Conservation (phyloP, 495 filamentous ascomycete species). For the Aspergillus bertholletiae region DNA sequence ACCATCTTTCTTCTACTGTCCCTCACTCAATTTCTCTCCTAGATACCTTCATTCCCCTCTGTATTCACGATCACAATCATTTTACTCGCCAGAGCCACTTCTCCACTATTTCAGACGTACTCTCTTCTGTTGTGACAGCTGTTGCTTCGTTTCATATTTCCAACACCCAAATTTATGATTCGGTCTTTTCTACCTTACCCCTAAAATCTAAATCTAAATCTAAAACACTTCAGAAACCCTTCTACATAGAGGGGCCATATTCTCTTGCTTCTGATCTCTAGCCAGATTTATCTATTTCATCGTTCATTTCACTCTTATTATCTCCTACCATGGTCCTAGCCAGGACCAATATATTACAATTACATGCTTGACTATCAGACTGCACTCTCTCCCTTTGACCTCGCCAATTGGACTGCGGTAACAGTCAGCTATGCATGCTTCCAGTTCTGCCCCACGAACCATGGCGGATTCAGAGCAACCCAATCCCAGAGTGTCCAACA, state of each 20-base stretch:
- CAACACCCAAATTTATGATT: background rate
- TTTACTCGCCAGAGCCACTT: background rate
- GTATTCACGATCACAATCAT: background rate
- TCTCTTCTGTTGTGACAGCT: background rate
- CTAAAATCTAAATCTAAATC: constrained; percentile 4
- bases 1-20: background rate
- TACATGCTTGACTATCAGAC: constrained; percentile 10
- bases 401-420: background rate
- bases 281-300: background rate
- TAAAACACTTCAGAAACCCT: constrained; percentile 6
- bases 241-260: constrained; percentile 2
- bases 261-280: background rate
- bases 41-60: background rate
- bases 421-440: constrained; percentile 9
- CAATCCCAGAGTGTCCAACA: constrained; percentile 33
- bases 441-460: constrained; percentile 9
- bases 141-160: constrained; percentile 1
- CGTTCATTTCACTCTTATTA: background rate
- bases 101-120: background rate
- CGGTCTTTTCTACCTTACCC: background rate
- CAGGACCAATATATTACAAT: constrained; percentile 9
- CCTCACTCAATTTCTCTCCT: background rate
- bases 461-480: constrained; percentile 29
- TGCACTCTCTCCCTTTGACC: background rate
- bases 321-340: constrained; percentile 17